Evolutionary conservation across 805 yeast genomes (phyloP), one percentile per base, ranked within the genome.

Genomic region (Spathaspora girioi): DNA sequence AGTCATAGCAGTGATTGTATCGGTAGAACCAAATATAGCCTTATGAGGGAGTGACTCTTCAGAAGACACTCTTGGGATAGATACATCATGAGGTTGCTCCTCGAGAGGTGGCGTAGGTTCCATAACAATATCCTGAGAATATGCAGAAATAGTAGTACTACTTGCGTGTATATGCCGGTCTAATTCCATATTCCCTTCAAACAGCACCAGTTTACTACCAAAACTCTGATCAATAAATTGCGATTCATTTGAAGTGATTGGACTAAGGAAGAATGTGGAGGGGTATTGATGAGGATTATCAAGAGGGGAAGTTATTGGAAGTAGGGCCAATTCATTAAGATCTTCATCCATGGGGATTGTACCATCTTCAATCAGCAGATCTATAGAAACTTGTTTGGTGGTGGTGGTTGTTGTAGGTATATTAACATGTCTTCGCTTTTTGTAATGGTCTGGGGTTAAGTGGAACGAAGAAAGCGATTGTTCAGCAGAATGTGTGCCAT

Each of bases 191-290:
- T 12, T n/a, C 2, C 5, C 40, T 7, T 35, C 18, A 29, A 29
- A 11, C 11, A 12, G 32, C 4, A 12, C 32, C 32, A 29, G 32
- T n/a, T 15, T 15, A 3, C 18, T 35, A 35, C 18, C 9, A 14
- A 14, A 35, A 7, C 15, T 14, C 17, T 35, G 40, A 3, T 35
- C 40, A 15, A 35, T 15, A 7, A 35, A 49, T 3, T 50, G 49
- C 5, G 65, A 58, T 41, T 65, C 69, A 32, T 59, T 59, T 14
- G 69, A 64, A 4, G 70, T 63, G 32, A 64, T 60, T 23, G 70
- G 70, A 15, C 65, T 62, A 38, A 65, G 51, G 40, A 59, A 56
- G 38, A 59, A 52, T 8, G 57, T 48, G 11, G 63, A 56, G 5
- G 61, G 56, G 35, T 53, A 48, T 17, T 44, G 43, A 18, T 55